A percentile compares a stretch with the other conserved stretches of the same genome.
phyloP scores from a whole-genome alignment of 148 eudicot genomes.

The Cornus suecica region DNA sequence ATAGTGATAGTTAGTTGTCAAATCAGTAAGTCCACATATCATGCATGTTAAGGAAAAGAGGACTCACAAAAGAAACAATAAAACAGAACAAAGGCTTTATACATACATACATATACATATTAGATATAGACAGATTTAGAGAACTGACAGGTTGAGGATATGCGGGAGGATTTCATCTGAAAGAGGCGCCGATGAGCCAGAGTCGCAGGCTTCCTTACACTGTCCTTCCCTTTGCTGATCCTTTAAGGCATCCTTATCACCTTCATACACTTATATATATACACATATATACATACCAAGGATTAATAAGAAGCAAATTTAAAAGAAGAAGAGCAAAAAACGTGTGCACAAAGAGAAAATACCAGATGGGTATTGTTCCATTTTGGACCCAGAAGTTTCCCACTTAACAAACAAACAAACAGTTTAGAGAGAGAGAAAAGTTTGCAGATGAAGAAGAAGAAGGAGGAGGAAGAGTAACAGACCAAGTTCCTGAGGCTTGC shows the following conservation, averaged over 20 bases:
- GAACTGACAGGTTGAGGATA: constrained; percentile 52
- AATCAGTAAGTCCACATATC: neutral
- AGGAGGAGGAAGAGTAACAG: neutral
- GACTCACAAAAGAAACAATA: neutral
- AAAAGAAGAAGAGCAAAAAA: neutral
- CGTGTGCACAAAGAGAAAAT: neutral
- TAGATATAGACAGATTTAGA: neutral
- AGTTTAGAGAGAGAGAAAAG: neutral
- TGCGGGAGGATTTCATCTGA: constrained; percentile 51
- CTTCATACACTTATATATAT: constrained; percentile 6
- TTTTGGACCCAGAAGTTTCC: constrained; percentile 8
- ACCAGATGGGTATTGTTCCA: constrained; percentile 15
- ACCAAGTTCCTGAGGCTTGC: no score
- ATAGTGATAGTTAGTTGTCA: neutral
- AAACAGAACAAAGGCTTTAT: neutral
- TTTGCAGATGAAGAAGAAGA: neutral
- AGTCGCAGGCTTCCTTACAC: constrained; percentile 29
- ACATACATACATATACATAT: neutral
- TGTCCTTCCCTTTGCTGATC: constrained; percentile 28
- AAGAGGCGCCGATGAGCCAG: constrained; percentile 18
- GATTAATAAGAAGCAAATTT: neutral
- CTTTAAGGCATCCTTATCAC: constrained; percentile 10
- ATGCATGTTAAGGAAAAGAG: neutral
- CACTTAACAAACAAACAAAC: neutral
- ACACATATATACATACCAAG: neutral